Evolutionary conservation across 1,139 yeast species (phyloP), one percentile per base, ranked within the genome.

Genomic region (Hansenula sp.): DNA sequence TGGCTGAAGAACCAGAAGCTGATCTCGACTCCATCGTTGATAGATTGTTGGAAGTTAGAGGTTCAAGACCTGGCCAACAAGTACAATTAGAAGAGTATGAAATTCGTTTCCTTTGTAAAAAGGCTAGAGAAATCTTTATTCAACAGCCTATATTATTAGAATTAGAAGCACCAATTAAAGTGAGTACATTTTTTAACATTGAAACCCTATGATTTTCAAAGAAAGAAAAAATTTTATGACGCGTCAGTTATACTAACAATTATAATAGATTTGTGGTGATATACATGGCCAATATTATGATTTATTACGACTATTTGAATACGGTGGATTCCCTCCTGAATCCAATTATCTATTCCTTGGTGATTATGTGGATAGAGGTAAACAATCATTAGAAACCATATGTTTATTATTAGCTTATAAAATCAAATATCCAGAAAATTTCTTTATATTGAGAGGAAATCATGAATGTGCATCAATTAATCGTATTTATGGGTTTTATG

Each of bases 311-410:
- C 79, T 93, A 59, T 91, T 93, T 62, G 98, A 93, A 71, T 90
- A 91, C 63, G 98, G 98, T 57, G 99, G 98, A 6, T 93, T 91
- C 75, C 98, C 98, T 4, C 98, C 98, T n/a, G 96, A 90, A 67
- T 96, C 97, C 28, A 91, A 91, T 71, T 91, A 91, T 68, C 74
- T 91, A 59, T 93, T 93, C 64, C 72, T 93, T 51, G 99, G 99
- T 52, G 99, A 91, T 70, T 91, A 91, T 63, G 99, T 91, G 55
- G 99, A 91, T 73, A 84, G 99, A 76, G 99, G 99, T 60, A 91
- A 90, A 66, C 98, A 91, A 72, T 87, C 96, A 31, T 73, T 91
- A 57, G 98, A 91, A 68, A 91, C 98, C 16, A 91, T 91, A 61
- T 90, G 97, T 67, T 73, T 91, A 53, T 74, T 91, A 59, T 77